Percentiles rank a stretch among this genome's conserved stretches.
Evolutionary conservation across 2,329 filamentous ascomycete species (phyloP).

Genomic region (Graphium sp.): DNA sequence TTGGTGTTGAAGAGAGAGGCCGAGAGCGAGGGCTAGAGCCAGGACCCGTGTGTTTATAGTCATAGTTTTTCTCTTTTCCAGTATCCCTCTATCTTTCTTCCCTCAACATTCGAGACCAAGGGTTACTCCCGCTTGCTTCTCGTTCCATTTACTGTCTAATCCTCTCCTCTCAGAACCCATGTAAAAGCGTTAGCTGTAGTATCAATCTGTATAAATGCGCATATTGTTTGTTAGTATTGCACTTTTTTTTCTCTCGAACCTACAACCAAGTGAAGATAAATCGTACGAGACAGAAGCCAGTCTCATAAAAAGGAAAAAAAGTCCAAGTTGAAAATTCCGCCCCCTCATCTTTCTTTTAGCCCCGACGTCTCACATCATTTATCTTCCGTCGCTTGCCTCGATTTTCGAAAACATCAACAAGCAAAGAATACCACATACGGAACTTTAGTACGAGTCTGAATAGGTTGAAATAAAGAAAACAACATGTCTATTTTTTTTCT

Average conservation of each 20-base stretch:
- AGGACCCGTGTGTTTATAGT: background rate
- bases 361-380: background rate
- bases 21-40: background rate
- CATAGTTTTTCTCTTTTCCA: too few species aligned
- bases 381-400: background rate
- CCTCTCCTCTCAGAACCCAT: background rate
- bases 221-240: too few species aligned
- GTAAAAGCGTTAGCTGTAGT: background rate
- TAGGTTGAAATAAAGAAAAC: background rate
- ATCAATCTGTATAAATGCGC: too few species aligned
- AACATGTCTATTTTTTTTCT: background rate
- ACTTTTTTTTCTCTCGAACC: too few species aligned
- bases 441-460: background rate
- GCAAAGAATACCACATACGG: background rate
- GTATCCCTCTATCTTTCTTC: background rate
- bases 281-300: too few species aligned
- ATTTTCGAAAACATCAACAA: background rate
- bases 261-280: too few species aligned
- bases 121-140: too few species aligned
- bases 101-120: too few species aligned
- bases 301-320: too few species aligned
- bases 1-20: conserved; percentile 1
- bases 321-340: background rate
- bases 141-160: too few species aligned
- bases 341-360: background rate